These are phyloP conservation scores for Penicillium lagena DNA, from an alignment of 495 filamentous ascomycete species.

Conservation along the genomic window DNA sequence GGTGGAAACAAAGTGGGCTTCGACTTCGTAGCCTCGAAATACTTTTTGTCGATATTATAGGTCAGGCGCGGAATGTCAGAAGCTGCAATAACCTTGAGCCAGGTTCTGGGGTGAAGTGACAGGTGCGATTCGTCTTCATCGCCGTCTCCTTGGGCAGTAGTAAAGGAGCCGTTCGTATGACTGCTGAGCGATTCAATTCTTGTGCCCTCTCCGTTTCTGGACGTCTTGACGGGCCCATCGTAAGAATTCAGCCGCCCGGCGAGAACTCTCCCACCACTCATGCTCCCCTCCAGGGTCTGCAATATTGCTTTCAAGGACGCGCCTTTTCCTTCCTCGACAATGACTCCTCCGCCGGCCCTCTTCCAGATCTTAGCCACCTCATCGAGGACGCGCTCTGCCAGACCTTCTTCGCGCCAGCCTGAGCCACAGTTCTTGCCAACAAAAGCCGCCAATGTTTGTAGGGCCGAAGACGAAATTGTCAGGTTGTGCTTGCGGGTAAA, in stretches of 20 bases:
- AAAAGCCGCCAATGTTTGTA: slow-evolving; percentile 78
- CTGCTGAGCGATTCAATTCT: slow-evolving; percentile 5
- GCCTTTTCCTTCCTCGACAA: slow-evolving; percentile 75
- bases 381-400: slow-evolving; percentile 87
- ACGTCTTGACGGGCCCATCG: slow-evolving; percentile 6
- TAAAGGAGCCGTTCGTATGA: slow-evolving; percentile 10
- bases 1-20: slow-evolving; percentile 74
- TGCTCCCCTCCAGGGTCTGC: slow-evolving; percentile 72
- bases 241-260: slow-evolving; percentile 19
- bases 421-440: slow-evolving; percentile 90
- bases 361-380: slow-evolving; percentile 90
- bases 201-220: not conserved
- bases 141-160: slow-evolving; percentile 28
- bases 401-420: slow-evolving; percentile 91
- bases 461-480: slow-evolving; percentile 81
- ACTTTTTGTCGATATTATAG: slow-evolving; percentile 83
- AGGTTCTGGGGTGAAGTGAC: slow-evolving; percentile 58
- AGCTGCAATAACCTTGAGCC: slow-evolving; percentile 71
- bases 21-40: slow-evolving; percentile 69
- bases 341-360: slow-evolving; percentile 70
- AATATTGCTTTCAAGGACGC: slow-evolving; percentile 72
- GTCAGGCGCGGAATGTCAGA: slow-evolving; percentile 81
- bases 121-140: slow-evolving; percentile 57
- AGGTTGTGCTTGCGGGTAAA: slow-evolving; percentile 98
- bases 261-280: slow-evolving; percentile 69